Conservation (phyloP, 805 yeast genomes). For the Hanseniaspora mollemarum region DNA sequence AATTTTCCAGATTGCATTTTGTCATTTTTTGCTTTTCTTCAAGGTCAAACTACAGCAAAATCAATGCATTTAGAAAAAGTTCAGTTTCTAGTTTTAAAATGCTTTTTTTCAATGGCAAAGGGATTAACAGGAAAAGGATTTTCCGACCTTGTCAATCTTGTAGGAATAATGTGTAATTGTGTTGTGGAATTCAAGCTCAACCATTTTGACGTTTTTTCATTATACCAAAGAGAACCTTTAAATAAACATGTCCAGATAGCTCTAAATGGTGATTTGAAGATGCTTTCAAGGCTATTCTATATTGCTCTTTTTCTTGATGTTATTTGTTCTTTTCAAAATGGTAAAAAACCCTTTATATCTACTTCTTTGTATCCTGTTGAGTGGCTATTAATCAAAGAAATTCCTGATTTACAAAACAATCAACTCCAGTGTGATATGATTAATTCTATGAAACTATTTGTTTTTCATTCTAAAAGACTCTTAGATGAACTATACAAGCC, state of each 20-base stretch:
- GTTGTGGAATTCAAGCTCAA: slow-evolving; percentile 23
- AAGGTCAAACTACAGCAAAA: slow-evolving; percentile 26
- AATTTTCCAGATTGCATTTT: slow-evolving; percentile 20
- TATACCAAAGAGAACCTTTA: slow-evolving; percentile 20
- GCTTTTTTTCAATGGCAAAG: slow-evolving; percentile 15
- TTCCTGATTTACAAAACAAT: background rate
- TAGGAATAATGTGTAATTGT: slow-evolving; percentile 18
- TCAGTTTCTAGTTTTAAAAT: slow-evolving; percentile 24
- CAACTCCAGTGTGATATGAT: background rate
- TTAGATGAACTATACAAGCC: slow-evolving; percentile 10
- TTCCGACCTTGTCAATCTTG: slow-evolving; percentile 20
- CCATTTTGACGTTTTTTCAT: slow-evolving; percentile 18
- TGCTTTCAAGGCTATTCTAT: slow-evolving; percentile 25
- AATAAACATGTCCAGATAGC: background rate
- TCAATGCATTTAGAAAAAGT: slow-evolving; percentile 25
- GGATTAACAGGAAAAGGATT: slow-evolving; percentile 23
- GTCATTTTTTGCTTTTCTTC: slow-evolving; percentile 21
- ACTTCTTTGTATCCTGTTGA: slow-evolving; percentile 14
- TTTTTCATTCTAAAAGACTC: slow-evolving; percentile 7
- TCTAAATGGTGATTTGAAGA: slow-evolving; percentile 16
- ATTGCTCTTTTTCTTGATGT: slow-evolving; percentile 24
- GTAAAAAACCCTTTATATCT: slow-evolving; percentile 20
- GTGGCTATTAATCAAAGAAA: slow-evolving; percentile 8
- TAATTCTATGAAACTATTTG: background rate
- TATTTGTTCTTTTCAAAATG: slow-evolving; percentile 22